Conservation (phyloP, 164 flowering plant species). For the Euptelea pleiosperma region DNA sequence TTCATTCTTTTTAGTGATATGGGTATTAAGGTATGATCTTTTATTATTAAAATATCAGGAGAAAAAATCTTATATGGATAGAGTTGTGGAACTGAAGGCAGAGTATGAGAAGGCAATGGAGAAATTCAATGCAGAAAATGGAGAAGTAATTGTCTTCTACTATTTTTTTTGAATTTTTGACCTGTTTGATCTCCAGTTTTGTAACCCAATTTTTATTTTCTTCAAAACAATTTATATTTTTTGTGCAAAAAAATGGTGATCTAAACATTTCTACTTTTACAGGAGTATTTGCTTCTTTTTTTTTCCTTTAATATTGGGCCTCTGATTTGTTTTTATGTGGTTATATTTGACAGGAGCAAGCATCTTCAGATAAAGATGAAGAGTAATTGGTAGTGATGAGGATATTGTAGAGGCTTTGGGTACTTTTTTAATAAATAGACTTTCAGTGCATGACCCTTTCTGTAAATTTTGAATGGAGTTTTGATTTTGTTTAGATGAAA, state of each 20-base stretch:
- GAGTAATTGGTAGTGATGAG: neutral
- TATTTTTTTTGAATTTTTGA: neutral
- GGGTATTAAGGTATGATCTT: too few species aligned
- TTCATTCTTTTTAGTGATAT: neutral
- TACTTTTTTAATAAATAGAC: too few species aligned
- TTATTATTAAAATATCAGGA: conserved; percentile 55
- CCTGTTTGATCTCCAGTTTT: too few species aligned
- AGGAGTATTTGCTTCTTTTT: too few species aligned
- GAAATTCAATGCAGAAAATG: conserved; percentile 29
- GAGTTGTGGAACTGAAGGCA: conserved; percentile 66
- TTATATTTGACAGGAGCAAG: conserved; percentile 24
- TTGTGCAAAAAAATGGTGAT: too few species aligned
- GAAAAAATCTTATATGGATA: conserved; percentile 63
- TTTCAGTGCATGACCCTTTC: too few species aligned
- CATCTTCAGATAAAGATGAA: conserved; percentile 30
- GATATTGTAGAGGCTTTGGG: too few species aligned
- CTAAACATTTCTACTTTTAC: too few species aligned
- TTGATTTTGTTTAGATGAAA: too few species aligned
- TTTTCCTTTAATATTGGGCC: neutral
- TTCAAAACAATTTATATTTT: too few species aligned
- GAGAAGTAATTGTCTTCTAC: conserved; percentile 20
- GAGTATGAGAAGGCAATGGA: conserved; percentile 58
- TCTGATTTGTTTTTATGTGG: neutral
- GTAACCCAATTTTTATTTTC: too few species aligned
- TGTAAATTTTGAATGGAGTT: too few species aligned